These are phyloP conservation scores for Backusella circina DNA, from an alignment of 192 early-diverging fungal genomes.

Conservation along the genomic window DNA sequence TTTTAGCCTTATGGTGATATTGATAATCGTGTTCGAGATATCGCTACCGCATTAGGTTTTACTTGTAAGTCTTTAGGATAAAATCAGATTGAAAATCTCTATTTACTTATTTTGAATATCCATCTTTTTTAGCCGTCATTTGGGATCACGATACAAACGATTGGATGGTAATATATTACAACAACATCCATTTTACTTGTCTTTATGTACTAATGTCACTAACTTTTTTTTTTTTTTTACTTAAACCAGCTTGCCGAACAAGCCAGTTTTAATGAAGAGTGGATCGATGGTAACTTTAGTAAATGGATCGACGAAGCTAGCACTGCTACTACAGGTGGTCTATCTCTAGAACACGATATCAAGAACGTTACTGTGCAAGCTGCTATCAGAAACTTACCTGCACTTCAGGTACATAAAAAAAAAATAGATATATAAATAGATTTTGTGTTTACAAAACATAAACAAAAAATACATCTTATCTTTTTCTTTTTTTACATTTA, in stretches of 20 bases:
- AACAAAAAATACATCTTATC: neutral
- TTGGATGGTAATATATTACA: constrained; percentile 30
- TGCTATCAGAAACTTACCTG: constrained; percentile 37
- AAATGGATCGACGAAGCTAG: constrained; percentile 42
- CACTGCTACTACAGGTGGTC: constrained; percentile 37
- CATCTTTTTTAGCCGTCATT: constrained; percentile 43
- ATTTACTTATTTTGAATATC: constrained; percentile 23
- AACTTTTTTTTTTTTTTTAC: too few species aligned
- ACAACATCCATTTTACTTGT: neutral
- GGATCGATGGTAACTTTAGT: constrained; percentile 37
- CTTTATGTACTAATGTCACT: constrained; percentile 5
- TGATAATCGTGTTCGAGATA: constrained; percentile 61
- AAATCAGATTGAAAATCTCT: neutral
- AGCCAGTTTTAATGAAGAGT: constrained; percentile 15
- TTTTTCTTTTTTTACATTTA: neutral
- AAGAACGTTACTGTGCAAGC: constrained; percentile 43
- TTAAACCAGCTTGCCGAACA: constrained; percentile 16
- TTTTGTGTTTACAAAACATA: neutral
- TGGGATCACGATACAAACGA: constrained; percentile 55
- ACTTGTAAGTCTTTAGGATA: neutral
- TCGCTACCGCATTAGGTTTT: constrained; percentile 46
- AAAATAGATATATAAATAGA: neutral
- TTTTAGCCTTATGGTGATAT: constrained; percentile 61
- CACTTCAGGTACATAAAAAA: constrained; percentile 17
- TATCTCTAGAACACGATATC: constrained; percentile 52